These are phyloP conservation scores for Chalciporus piperatus DNA, from an alignment of 768 basidiomycete genomes.

Conservation along the genomic window DNA sequence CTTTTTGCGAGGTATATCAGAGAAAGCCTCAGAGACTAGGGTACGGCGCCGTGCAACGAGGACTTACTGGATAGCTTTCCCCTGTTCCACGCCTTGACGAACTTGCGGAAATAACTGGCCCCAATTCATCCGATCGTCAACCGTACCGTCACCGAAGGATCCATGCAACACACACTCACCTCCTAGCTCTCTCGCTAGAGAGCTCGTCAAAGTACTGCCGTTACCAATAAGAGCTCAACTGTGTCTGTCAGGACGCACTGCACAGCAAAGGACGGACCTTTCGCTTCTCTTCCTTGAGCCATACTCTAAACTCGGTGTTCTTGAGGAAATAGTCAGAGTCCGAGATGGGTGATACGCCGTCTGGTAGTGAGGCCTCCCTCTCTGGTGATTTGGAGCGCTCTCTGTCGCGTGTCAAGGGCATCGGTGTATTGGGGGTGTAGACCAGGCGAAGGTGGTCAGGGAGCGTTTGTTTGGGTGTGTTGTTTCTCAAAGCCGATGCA, in stretches of 20 bases:
- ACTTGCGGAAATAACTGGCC: slow-evolving; percentile 90
- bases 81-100: slow-evolving; percentile 88
- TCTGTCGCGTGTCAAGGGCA: slow-evolving; percentile 16
- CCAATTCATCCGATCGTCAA: slow-evolving; percentile 17
- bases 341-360: slow-evolving; percentile 58
- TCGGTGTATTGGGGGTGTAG: background rate
- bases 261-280: slow-evolving; percentile 40
- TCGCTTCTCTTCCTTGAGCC: slow-evolving; percentile 74
- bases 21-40: background rate
- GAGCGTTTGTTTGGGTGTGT: slow-evolving; percentile 9
- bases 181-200: slow-evolving; percentile 76
- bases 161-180: slow-evolving; percentile 40
- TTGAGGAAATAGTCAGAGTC: slow-evolving; percentile 90
- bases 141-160: slow-evolving; percentile 25
- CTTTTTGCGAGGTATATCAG: slow-evolving; percentile 34
- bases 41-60: background rate
- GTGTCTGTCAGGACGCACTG: background rate
- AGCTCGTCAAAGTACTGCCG: slow-evolving; percentile 83
- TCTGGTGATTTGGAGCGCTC: slow-evolving; percentile 46
- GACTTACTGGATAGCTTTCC: slow-evolving; percentile 63
- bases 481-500: slow-evolving; percentile 1
- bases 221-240: slow-evolving; percentile 15
- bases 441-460: background rate
- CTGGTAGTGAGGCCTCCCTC: slow-evolving; percentile 45
- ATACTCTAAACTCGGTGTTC: slow-evolving; percentile 80